These are phyloP conservation scores for Diutina pseudorugosa DNA, from an alignment of 1,139 yeast genomes.

Conservation along the genomic window DNA sequence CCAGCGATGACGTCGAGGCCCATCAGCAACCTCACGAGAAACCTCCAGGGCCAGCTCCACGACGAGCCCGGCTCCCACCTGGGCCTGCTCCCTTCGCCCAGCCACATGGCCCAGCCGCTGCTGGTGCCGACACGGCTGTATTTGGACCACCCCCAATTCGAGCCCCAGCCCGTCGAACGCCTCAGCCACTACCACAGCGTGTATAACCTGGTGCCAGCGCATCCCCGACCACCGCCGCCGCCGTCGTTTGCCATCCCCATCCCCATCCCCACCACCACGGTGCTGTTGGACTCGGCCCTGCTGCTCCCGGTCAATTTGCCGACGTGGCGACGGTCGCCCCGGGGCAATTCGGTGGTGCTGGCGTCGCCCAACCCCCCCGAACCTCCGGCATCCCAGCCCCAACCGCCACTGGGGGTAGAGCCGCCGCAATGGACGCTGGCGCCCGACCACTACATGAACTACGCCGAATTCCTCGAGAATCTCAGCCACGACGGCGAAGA, in stretches of 20 bases:
- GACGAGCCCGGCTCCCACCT: neutral
- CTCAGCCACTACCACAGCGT: neutral
- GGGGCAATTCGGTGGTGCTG: neutral
- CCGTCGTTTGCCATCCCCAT: neutral
- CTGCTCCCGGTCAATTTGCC: neutral
- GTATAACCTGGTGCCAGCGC: neutral
- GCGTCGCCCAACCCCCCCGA: neutral
- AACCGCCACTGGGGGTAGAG: no score
- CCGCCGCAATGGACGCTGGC: neutral
- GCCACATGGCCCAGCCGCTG: neutral
- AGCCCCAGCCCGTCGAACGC: neutral
- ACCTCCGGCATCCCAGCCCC: neutral
- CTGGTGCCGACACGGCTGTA: neutral
- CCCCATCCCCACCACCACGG: constrained; percentile 4
- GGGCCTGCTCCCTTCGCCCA: neutral
- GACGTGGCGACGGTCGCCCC: neutral
- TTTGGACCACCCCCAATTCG: neutral
- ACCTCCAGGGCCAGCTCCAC: neutral
- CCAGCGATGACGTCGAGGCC: constrained; percentile 3
- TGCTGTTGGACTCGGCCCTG: constrained; percentile 2
- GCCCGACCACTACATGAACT: constrained; percentile 22
- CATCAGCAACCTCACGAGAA: constrained; percentile 1
- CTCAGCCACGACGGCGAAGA: constrained; percentile 17
- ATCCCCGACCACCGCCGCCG: neutral
- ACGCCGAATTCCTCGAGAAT: constrained; percentile 25